Conservation (phyloP, 116 monocot species). For the Zostera marina region DNA sequence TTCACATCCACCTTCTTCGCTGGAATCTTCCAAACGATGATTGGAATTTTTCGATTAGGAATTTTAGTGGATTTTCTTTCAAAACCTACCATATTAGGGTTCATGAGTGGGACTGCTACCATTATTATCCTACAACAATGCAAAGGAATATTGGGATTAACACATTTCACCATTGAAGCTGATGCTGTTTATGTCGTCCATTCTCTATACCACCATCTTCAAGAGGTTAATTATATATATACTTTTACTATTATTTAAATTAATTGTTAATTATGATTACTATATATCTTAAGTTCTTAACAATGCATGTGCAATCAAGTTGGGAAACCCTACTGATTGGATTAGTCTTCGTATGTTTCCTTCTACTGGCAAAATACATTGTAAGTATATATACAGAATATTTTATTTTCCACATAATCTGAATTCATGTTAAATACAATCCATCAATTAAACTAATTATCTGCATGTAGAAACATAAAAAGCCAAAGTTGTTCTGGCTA, state of each 20-base stretch:
- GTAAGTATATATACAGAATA: no score
- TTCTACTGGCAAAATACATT: no score
- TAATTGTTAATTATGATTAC: no score
- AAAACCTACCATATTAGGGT: conserved; percentile 57
- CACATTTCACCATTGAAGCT: conserved; percentile 50
- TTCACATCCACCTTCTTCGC: conserved; percentile 67
- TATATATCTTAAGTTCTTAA: no score
- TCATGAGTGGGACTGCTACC: conserved; percentile 69
- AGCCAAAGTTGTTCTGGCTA: conserved; percentile 53
- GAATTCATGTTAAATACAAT: no score
- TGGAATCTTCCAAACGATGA: conserved; percentile 30
- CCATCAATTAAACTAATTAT: not conserved
- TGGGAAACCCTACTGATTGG: no score
- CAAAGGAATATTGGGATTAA: conserved; percentile 69
- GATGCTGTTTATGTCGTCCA: conserved; percentile 46
- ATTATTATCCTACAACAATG: conserved; percentile 74
- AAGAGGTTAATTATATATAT: no score
- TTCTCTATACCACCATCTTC: conserved; percentile 21
- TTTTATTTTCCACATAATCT: not conserved
- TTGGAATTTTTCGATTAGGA: conserved; percentile 62
- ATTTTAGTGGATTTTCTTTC: conserved; percentile 69
- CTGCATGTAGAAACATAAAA: conserved; percentile 34
- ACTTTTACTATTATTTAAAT: no score
- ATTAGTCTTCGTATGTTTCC: no score
- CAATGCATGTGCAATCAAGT: no score